Conservation (phyloP, 305 asterid genomes). For the Nicotiana rustica region DNA sequence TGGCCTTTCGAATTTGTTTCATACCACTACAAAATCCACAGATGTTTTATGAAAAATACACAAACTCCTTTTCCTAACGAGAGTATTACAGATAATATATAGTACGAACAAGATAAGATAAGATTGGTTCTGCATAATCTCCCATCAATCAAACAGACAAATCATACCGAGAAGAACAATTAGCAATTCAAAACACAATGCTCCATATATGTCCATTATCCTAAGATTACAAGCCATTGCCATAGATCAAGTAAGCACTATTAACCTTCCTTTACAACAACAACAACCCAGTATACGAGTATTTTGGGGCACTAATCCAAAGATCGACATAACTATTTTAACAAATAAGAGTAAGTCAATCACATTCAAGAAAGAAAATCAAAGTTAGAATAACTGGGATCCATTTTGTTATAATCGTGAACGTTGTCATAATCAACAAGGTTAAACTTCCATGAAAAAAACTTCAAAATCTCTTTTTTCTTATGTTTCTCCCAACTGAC, state of each 20-base stretch:
- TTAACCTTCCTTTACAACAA: not conserved
- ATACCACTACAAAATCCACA: slow-evolving; percentile 68
- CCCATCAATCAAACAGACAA: slow-evolving; percentile 1
- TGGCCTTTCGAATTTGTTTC: slow-evolving; percentile 81
- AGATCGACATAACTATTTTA: not conserved
- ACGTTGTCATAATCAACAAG: not conserved
- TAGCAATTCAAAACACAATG: not conserved
- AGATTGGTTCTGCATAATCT: not conserved
- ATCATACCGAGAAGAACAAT: not conserved
- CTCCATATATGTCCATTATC: not conserved
- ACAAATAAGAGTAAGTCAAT: not conserved
- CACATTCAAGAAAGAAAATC: not conserved
- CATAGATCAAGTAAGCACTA: not conserved
- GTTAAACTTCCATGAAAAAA: not conserved
- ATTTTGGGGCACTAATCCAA: too few species aligned
- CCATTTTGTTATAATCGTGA: not conserved
- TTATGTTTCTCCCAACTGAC: not conserved
- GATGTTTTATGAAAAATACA: not conserved
- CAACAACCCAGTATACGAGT: too few species aligned
- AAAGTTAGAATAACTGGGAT: not conserved
- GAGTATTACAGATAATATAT: not conserved
- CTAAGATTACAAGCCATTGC: not conserved
- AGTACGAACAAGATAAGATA: not conserved
- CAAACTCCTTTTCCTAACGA: not conserved
- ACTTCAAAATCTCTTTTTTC: not conserved